Evolutionary conservation across 163 green algal genomes (phyloP).

Genomic region (Scenedesmus sp.): DNA sequence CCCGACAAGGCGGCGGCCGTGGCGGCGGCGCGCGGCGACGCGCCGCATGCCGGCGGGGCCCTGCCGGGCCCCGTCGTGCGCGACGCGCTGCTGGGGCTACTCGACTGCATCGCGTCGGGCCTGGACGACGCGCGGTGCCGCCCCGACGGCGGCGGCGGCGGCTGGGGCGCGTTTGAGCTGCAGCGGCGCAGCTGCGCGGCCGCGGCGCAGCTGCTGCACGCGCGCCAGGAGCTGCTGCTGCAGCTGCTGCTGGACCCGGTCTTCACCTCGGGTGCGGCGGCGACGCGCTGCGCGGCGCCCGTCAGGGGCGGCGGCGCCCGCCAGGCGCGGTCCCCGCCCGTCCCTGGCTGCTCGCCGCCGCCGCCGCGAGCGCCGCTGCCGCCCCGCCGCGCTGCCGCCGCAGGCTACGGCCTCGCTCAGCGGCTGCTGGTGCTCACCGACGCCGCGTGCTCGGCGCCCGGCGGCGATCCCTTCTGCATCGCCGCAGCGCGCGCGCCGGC

Average conservation of each 20-base stretch:
- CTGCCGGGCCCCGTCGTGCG: no score
- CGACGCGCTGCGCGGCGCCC: no score
- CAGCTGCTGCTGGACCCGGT: not conserved
- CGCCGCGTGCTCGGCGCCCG: constrained; percentile 23
- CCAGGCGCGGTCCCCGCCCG: no score
- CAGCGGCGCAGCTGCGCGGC: constrained; percentile 21
- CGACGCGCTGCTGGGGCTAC: constrained; percentile 19
- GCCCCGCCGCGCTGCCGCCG: not conserved
- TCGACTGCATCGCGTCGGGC: constrained; percentile 14
- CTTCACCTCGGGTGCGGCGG: not conserved
- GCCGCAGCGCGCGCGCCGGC: not conserved
- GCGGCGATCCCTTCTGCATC: constrained; percentile 15
- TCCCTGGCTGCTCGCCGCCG: no score
- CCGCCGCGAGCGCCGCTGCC: no score
- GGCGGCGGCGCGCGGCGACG: no score
- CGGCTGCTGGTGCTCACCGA: constrained; percentile 32
- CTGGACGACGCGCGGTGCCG: not conserved
- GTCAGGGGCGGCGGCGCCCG: no score
- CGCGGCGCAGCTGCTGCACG: constrained; percentile 28
- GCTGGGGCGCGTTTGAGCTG: constrained; percentile 36
- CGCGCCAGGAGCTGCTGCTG: constrained; percentile 10
- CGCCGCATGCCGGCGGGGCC: no score
- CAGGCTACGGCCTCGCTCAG: constrained; percentile 30
- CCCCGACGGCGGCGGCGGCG: not conserved
- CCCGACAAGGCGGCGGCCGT: no score